phyloP scores from a whole-genome alignment of 768 basidiomycete species.

The Saitozyma sp. region DNA sequence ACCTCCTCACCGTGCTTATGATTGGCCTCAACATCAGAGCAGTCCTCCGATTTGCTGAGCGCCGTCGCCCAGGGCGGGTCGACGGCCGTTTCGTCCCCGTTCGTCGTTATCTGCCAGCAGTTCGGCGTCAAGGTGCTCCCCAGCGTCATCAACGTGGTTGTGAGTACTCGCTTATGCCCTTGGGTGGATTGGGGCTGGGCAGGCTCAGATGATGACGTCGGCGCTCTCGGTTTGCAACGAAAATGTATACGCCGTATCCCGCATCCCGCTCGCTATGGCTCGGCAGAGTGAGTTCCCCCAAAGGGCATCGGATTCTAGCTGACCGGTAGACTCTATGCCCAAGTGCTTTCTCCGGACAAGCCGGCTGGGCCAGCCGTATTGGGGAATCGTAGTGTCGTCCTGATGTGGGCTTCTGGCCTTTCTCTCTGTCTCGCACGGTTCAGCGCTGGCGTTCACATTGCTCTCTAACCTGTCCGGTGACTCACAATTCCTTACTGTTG shows the following conservation, averaged over 20 bases:
- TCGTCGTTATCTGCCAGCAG: constrained; percentile 49
- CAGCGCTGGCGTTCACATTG: constrained; percentile 9
- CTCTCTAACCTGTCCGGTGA: constrained; percentile 4
- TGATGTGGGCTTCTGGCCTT: not conserved
- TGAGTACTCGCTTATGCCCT: too few relatives aligned
- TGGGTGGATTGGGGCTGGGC: too few relatives aligned
- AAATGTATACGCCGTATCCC: constrained; percentile 18
- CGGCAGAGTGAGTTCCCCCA: not conserved
- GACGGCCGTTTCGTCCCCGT: constrained; percentile 51
- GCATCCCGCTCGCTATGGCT: constrained; percentile 25
- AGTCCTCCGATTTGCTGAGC: constrained; percentile 29
- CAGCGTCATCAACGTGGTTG: constrained; percentile 48
- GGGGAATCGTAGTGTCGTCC: constrained; percentile 4
- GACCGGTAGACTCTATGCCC: constrained; percentile 1
- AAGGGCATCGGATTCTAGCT: not conserved
- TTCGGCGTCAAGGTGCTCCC: constrained; percentile 49
- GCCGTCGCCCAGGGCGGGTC: constrained; percentile 17
- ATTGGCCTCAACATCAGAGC: constrained; percentile 44
- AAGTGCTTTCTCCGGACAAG: constrained; percentile 8
- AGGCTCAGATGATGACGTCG: constrained; percentile 44
- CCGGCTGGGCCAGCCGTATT: constrained; percentile 7
- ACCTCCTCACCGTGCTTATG: constrained; percentile 34
- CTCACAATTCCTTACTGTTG: too few relatives aligned
- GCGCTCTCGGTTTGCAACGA: constrained; percentile 30
- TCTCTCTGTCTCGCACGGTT: constrained; percentile 36